Percentiles rank a stretch among this genome's conserved stretches.
Evolutionary conservation across 1,284 basidiomycete species (phyloP).

Genomic region (Entoloma clypeatum): DNA sequence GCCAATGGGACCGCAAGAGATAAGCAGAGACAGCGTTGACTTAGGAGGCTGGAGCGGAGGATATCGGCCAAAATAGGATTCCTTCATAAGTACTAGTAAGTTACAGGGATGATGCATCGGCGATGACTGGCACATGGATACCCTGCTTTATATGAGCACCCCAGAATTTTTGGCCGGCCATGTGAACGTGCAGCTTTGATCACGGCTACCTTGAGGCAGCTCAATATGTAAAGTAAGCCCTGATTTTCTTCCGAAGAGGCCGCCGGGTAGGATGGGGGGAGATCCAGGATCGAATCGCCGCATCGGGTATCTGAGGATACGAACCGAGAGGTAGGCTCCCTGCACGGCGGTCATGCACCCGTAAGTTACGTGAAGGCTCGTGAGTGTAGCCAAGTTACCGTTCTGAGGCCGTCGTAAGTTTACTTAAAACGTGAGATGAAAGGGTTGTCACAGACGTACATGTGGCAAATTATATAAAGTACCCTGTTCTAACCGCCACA

Average conservation of each 20-base stretch:
- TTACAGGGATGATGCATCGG: constrained; percentile 21
- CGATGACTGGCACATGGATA: constrained; percentile 16
- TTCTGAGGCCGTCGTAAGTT: constrained; percentile 16
- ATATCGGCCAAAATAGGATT: too few species aligned
- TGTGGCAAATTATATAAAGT: constrained; percentile 19
- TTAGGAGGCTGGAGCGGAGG: too few species aligned
- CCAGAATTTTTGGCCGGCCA: constrained; percentile 20
- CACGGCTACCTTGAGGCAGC: constrained; percentile 20
- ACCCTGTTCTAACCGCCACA: constrained; percentile 14
- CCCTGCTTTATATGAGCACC: constrained; percentile 19
- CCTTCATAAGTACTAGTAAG: constrained; percentile 11
- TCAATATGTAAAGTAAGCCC: constrained; percentile 15
- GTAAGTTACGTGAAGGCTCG: constrained; percentile 15
- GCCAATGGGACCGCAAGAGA: too few species aligned
- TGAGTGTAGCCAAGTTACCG: constrained; percentile 16
- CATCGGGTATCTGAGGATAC: constrained; percentile 13
- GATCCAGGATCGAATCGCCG: constrained; percentile 17
- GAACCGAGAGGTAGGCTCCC: constrained; percentile 11
- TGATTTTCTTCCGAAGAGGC: constrained; percentile 21
- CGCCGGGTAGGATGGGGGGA: constrained; percentile 17
- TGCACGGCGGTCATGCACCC: too few species aligned
- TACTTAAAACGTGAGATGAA: constrained; percentile 22
- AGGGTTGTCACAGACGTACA: constrained; percentile 20
- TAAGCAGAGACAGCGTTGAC: too few species aligned
- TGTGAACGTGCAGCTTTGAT: constrained; percentile 17